Base-by-base conservation (phyloP, 176 grass and related monocot species). In the Cenchrus fungigraminus region DNA sequence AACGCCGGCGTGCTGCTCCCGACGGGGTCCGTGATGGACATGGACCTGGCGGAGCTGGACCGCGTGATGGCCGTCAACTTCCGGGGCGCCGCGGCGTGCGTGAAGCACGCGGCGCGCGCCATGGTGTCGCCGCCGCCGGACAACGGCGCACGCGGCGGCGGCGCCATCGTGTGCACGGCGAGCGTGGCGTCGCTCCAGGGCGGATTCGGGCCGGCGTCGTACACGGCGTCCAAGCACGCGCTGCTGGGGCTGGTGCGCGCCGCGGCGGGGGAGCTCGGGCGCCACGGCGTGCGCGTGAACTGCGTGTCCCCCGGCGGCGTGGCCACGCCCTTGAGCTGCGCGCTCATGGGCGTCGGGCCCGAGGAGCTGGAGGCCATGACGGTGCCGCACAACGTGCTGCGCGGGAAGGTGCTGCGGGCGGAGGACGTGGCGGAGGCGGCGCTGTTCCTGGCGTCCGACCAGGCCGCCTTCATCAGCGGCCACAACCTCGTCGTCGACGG, bases 401-500 rank as follows among this genome's bases (percentile, higher is more conserved):
- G 85, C 3, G 93, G 91, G 50, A 84, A 63, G 87, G 83, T 84
- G 73, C 91, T 98, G 3, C 86, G 89, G 11, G 79, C 85, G 0
- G 19, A 68, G 4, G 87, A 95, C 66, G 74, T 95, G 0, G 95
- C 93, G 1, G 77, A 91, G 46, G 91, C 95, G 0, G 91, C 91
- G 13, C 76, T 98, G 1, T 98, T 93, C 82, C 76, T 98, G 9
- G 93, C 95, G 0, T 95, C 92, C 13, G 89, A 98, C 71, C 87
- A 98, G 82, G 91, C 87, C 0, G 91, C 34, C 17, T 91, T 90
- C 86, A 77, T 98, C 29, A 91, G 86, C 53, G 92, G 92, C 0
- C 95, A 95, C 57, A 95, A 98, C 86, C 80, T 98, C 55, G 78
- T 93, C 43, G 79, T 97, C 64, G 92, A 97, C 70, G 95, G 95